Conservation (phyloP, 495 filamentous ascomycete genomes). For the Geopyxis carbonaria region DNA sequence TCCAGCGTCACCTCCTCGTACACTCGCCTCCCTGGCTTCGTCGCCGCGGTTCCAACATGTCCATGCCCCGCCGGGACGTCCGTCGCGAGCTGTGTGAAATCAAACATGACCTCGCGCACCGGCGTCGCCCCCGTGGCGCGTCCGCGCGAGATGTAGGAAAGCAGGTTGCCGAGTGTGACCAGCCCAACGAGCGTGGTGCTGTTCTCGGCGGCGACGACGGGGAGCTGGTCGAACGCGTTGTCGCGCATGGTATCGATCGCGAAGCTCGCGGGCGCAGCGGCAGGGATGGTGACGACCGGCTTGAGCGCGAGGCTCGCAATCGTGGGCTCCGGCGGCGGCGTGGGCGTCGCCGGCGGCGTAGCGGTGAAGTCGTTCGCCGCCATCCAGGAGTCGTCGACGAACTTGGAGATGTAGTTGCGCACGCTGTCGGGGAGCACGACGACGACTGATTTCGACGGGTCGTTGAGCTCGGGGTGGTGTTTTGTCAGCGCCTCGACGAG, state of each 20-base stretch:
- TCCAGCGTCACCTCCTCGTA: conserved; percentile 90
- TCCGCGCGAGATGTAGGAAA: conserved; percentile 70
- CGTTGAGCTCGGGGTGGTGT: conserved; percentile 35
- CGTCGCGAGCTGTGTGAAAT: conserved; percentile 71
- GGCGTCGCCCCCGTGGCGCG: conserved; percentile 52
- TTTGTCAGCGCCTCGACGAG: conserved; percentile 62
- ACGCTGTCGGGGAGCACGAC: conserved; percentile 91
- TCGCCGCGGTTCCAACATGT: conserved; percentile 73
- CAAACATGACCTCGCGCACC: conserved; percentile 87
- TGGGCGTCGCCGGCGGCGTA: conserved; percentile 30
- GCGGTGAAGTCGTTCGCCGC: conserved; percentile 80
- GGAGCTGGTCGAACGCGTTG: conserved; percentile 89
- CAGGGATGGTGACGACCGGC: conserved; percentile 68
- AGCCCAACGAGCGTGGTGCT: conserved; percentile 65
- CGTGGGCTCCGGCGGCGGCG: conserved; percentile 42
- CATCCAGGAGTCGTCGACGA: conserved; percentile 96
- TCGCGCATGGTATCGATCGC: conserved; percentile 96
- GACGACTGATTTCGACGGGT: conserved; percentile 43
- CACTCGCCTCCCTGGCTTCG: conserved; percentile 46
- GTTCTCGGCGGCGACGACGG: conserved; percentile 54
- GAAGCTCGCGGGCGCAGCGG: conserved; percentile 50
- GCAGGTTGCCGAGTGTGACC: conserved; percentile 84
- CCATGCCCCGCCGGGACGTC: too few species aligned
- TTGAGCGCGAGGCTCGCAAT: conserved; percentile 71
- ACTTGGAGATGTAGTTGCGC: conserved; percentile 95